Evolutionary conservation across 169 alveolate species (phyloP), one percentile per base, ranked within the genome.

Genomic region (Cryptosporidium ubiquitum): DNA sequence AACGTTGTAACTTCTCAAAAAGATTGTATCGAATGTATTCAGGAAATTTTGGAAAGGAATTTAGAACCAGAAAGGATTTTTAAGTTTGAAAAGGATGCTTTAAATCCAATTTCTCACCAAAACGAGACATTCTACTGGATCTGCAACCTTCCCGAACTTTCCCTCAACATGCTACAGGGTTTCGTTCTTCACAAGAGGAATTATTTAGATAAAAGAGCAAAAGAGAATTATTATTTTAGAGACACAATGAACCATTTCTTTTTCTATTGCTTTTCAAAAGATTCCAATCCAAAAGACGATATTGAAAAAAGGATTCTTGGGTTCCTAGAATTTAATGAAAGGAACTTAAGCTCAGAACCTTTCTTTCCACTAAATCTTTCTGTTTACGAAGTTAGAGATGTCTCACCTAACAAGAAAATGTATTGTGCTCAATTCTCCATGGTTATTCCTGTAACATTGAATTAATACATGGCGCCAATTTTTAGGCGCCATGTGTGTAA

Each of bases 261-360:
- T 85, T 96, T 95, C 5, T 94, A 95, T 79, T 95, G 96, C 33
- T 95, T 95, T 86, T 91, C 97, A 60, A 85, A 79, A 60, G 93
- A 92, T 69, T 40, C 47, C 1, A 84, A 92, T 16, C 94, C 95
- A 5, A 73, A 69, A 47, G 91, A 75, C 49, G 86, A 92, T 84
- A 91, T 95, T 35, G 86, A 91, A 0, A 91, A 85, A 3, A 92
- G 96, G 51, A 92, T 95, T 60, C 74, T 89, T 40, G 85, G 75
- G 70, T 93, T 91, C 64, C 85, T 93, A 47, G 91, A 91, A 44
- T 85, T 85, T 69, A 58, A 85, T 29, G 94, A 79, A 55, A 86
- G 86, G 29, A 64, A 73, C 10, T 33, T 69, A 23, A 85, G 85
- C 61, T 84, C 51, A n/a, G 68, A 58, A 16, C 20, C 3, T 1